Conservation (phyloP, 495 filamentous ascomycete species). For the Aspergillus heteromorphus region DNA sequence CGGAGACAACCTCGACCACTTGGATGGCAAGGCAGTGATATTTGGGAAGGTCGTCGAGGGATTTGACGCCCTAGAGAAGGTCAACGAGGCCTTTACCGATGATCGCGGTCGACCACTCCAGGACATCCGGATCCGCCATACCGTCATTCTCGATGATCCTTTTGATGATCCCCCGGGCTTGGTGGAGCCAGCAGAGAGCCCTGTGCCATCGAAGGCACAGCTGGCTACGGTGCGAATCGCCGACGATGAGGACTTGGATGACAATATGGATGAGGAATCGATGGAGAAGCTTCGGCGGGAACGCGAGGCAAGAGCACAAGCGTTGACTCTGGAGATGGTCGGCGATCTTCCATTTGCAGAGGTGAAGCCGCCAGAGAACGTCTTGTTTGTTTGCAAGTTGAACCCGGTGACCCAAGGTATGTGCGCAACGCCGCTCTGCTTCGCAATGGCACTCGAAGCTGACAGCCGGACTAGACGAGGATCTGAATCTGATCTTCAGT, state of each 20-base stretch:
- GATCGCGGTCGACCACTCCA: slow-evolving; percentile 76
- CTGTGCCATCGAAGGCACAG: slow-evolving; percentile 77
- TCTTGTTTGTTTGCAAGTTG: slow-evolving; percentile 96
- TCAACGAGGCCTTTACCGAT: slow-evolving; percentile 84
- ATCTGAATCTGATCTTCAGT: slow-evolving; percentile 91
- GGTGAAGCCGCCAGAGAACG: slow-evolving; percentile 95
- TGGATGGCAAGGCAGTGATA: slow-evolving; percentile 87
- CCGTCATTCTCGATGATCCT: slow-evolving; percentile 83
- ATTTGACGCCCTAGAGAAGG: slow-evolving; percentile 86
- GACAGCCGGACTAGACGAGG: slow-evolving; percentile 59
- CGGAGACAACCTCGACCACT: slow-evolving; percentile 77
- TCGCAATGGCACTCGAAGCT: slow-evolving; percentile 3
- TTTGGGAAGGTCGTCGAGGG: slow-evolving; percentile 94
- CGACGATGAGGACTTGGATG: slow-evolving; percentile 77
- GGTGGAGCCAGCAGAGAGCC: slow-evolving; percentile 69
- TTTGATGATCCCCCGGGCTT: slow-evolving; percentile 73
- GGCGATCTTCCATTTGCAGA: slow-evolving; percentile 96
- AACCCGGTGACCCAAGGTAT: slow-evolving; percentile 87
- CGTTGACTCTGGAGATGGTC: slow-evolving; percentile 94
- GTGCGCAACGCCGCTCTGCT: slow-evolving; percentile 1
- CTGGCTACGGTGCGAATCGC: slow-evolving; percentile 85
- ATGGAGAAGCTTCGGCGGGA: slow-evolving; percentile 78
- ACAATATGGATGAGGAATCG: slow-evolving; percentile 70
- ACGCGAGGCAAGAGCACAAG: slow-evolving; percentile 89
- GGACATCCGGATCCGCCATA: slow-evolving; percentile 91